Base-by-base conservation (phyloP, 805 yeast genomes). In the Debaryomyces tyrocola region DNA sequence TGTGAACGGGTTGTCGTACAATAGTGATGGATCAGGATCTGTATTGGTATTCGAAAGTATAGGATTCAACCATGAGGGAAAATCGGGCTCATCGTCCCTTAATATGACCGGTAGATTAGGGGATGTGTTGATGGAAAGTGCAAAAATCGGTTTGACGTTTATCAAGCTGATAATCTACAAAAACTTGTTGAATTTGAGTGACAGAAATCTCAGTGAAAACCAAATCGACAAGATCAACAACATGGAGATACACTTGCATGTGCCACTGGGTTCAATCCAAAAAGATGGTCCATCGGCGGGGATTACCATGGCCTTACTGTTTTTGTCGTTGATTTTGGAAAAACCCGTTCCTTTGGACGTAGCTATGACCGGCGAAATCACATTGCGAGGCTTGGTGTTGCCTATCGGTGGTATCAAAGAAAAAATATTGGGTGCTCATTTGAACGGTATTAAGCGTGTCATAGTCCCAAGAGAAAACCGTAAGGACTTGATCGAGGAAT, bases 321-420 rank as follows among this genome's bases (percentile, higher is more conserved):
- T 75, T 44, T 59, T 75, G 28, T 75, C 79, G 1, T 59, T 75
- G 45, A 54, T 74, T 6, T 56, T 75, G 33, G 70, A 73, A 43
- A 73, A 67, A 42, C 76, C 78, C 1, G 75, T 75, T 6, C 74
- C 76, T 0, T 56, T 60, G 11, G 67, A 71, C 42, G 69, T 85
- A 41, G 95, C 95, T 42, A 85, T 88, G 94, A 88, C 96, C 1
- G 96, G 96, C 5, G 96, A 87, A 62, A 83, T 87, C 49, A 86
- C 94, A 0, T 73, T 88, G 4, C 69, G 92, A 37, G 96, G 96
- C 5, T 74, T 84, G 53, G 85, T 88, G 0, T 69, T 88, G 38
- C 91, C 91, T 6, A 87, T 88, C 53, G 96, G 96, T 4, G 96
- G 96, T 0, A 74, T 87, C 21, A 78, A 83, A 44, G 96, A 87